Percentiles rank a stretch among this genome's conserved stretches.
Evolutionary conservation across 176 grass and related monocot genomes (phyloP).

Genomic region (Rhynchospora pubera): DNA sequence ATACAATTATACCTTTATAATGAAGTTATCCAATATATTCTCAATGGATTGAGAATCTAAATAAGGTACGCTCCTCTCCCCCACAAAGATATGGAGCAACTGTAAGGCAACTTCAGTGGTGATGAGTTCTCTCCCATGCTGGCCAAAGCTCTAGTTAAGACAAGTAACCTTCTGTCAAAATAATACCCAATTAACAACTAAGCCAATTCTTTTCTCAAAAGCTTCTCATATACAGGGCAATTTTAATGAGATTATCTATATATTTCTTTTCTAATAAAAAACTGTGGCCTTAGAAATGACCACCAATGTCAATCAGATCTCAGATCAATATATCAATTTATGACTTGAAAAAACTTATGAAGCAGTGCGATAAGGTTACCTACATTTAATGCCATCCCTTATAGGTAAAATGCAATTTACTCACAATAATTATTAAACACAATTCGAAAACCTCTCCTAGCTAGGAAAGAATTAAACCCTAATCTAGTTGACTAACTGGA

Average conservation of each 20-base stretch:
- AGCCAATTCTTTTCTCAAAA: constrained; percentile 6
- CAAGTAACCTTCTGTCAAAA: constrained; percentile 98
- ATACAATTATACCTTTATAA: constrained; percentile 60
- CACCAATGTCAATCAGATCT: no score
- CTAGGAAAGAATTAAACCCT: not conserved
- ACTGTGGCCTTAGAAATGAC: no score
- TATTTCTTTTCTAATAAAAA: no score
- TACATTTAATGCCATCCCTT: not conserved
- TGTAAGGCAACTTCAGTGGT: constrained; percentile 85
- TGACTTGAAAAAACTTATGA: no score
- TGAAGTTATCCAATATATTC: constrained; percentile 69
- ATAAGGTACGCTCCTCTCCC: constrained; percentile 49
- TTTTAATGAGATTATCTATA: not conserved
- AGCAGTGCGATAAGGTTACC: not conserved
- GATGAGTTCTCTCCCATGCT: constrained; percentile 97
- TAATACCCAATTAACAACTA: constrained; percentile 34
- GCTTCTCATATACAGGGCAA: not conserved
- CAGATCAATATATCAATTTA: no score
- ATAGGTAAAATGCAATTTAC: not conserved
- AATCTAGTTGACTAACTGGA: not conserved
- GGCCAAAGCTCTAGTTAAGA: constrained; percentile 99
- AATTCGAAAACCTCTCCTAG: not conserved
- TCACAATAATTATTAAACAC: not conserved
- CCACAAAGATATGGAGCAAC: constrained; percentile 69
- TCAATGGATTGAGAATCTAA: constrained; percentile 51